These are phyloP conservation scores for Lactarius tabidus DNA, from an alignment of 768 basidiomycete species.

Conservation along the genomic window DNA sequence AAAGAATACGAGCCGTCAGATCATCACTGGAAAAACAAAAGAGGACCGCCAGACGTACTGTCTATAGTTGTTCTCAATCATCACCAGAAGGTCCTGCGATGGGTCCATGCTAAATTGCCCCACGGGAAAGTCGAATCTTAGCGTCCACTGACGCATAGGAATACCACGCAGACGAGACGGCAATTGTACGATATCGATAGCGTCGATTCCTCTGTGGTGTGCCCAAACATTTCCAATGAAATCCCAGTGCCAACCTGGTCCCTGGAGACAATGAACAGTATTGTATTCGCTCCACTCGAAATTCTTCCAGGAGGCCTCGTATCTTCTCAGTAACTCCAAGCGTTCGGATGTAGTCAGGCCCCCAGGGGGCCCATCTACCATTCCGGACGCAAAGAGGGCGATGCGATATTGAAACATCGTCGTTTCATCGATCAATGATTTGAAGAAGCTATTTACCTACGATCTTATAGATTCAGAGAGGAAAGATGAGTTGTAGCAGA, in stretches of 20 bases:
- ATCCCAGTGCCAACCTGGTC: constrained; percentile 20
- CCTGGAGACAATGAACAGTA: background rate
- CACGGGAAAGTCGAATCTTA: constrained; percentile 1
- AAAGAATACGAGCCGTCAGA: background rate
- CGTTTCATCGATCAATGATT: too few relatives aligned
- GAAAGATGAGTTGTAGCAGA: too few relatives aligned
- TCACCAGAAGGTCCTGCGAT: constrained; percentile 23
- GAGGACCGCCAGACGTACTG: constrained; percentile 30
- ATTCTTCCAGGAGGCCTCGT: too few relatives aligned
- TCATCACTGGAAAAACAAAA: too few relatives aligned
- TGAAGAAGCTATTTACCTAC: constrained; percentile 13
- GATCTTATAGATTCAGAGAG: background rate
- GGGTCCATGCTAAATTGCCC: constrained; percentile 26
- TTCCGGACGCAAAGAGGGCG: constrained; percentile 14
- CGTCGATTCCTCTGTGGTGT: background rate
- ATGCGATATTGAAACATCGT: constrained; percentile 23
- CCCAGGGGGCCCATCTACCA: constrained; percentile 17
- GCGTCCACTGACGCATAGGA: too few relatives aligned
- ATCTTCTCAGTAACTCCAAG: constrained; percentile 18
- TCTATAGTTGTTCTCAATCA: constrained; percentile 23
- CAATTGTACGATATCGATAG: constrained; percentile 16
- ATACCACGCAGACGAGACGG: constrained; percentile 23
- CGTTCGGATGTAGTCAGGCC: background rate
- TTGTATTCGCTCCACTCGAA: constrained; percentile 14
- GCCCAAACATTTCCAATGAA: constrained; percentile 24